Evolutionary conservation across 306 rosid genomes (phyloP), one percentile per base, ranked within the genome.

Genomic region (Urtica urens): DNA sequence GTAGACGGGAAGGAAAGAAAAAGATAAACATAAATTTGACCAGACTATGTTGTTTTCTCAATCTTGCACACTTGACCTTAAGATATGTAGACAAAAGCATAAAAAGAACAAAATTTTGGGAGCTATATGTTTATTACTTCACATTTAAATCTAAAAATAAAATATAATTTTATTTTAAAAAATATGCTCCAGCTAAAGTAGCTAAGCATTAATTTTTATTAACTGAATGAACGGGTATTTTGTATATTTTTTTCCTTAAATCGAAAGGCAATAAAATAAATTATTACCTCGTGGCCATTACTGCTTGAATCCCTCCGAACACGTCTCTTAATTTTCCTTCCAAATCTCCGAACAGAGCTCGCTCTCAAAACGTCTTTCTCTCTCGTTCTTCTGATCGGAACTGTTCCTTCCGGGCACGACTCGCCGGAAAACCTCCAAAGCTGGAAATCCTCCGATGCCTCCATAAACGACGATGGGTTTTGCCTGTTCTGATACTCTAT

Each of bases 201-300:
- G 41, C 59, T 21, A 24, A 49, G 42, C 45, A 60, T 27, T 24
- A 40, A 42, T 47, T 7, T 28, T 17, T 6, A 16, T 3, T 42
- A 24, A 17, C 23, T 19, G 4, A 12, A 10, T 42, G n/a, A 24
- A 15, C 27, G 8, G n/a, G 9, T 19, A 44, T 44, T 21, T 11
- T 22, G 1, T 9, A 1, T 50, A 18, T 15, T 17, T 11, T 33
- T 31, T 17, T 11, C 23, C 11, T 4, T 35, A 35, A 9, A 35
- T 35, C 10, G 10, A 35, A 3, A 9, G 10, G 4, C 0, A 40
- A 10, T 15, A 12, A 5, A 21, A 16, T n/a, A 60, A 29, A 27
- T 25, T 35, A 59, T 58, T 44, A 92, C 99, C 99, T 92, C 99
- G 28, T 92, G 99, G 18, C 96, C 99, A 59, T 86, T 79, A 68